These are phyloP conservation scores for Pinus taeda DNA, from an alignment of 75 land plant genomes.

Conservation along the genomic window DNA sequence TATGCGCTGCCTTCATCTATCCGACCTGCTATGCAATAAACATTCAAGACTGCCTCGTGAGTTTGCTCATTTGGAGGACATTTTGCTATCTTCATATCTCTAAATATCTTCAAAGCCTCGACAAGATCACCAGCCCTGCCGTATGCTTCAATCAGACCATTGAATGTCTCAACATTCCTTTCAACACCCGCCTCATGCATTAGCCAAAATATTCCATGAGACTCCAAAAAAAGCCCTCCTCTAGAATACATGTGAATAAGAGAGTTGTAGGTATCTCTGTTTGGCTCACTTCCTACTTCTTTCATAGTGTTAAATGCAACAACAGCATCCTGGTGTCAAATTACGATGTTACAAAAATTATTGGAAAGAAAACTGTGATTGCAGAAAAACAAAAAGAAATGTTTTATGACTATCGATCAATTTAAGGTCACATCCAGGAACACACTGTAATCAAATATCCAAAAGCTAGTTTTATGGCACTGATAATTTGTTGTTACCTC, in stretches of 20 bases:
- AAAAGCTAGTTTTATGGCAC: not conserved
- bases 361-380: slow-evolving; percentile 4
- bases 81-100: slow-evolving; percentile 73
- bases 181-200: slow-evolving; percentile 68
- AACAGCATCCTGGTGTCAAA: slow-evolving; percentile 55
- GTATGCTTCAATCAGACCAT: slow-evolving; percentile 86
- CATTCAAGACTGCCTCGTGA: slow-evolving; percentile 72
- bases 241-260: slow-evolving; percentile 67
- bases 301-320: slow-evolving; percentile 82
- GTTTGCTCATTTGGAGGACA: slow-evolving; percentile 61
- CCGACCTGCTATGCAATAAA: slow-evolving; percentile 82
- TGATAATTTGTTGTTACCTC: slow-evolving; percentile 32
- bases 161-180: slow-evolving; percentile 50
- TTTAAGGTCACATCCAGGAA: not conserved
- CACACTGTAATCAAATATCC: not conserved
- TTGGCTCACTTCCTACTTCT: slow-evolving; percentile 66
- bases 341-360: not conserved
- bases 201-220: slow-evolving; percentile 32
- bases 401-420: too few relatives aligned
- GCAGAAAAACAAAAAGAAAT: not conserved
- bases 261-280: slow-evolving; percentile 66
- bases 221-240: slow-evolving; percentile 83
- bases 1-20: slow-evolving; percentile 84
- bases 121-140: slow-evolving; percentile 75
- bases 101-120: slow-evolving; percentile 62